Conservation (phyloP, 352 stramenopile genomes). For the Globisporangium abappressorium region DNA sequence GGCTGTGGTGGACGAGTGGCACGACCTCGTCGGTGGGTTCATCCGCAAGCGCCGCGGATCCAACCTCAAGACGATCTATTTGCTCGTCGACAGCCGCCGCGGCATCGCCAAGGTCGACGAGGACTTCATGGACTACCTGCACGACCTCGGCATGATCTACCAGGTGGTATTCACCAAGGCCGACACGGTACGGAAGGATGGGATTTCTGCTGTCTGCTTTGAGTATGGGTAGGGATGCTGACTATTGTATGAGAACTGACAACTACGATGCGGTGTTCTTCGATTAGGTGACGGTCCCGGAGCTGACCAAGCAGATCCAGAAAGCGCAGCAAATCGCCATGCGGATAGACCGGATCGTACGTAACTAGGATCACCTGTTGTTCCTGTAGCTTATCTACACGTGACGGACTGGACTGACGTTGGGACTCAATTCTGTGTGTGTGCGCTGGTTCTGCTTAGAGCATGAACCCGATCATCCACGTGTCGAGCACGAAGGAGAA, state of each 20-base stretch:
- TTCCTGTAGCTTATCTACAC: background rate
- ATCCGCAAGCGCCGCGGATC: slow-evolving; percentile 50
- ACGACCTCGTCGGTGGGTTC: slow-evolving; percentile 78
- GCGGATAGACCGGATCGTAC: slow-evolving; percentile 52
- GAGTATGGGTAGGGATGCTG: background rate
- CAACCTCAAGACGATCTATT: slow-evolving; percentile 76
- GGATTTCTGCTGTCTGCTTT: background rate
- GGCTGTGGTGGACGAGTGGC: slow-evolving; percentile 68
- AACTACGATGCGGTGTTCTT: background rate
- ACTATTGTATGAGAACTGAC: background rate
- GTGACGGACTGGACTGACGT: background rate
- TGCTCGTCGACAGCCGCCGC: slow-evolving; percentile 78
- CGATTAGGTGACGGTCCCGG: slow-evolving; percentile 28
- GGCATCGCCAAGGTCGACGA: slow-evolving; percentile 75
- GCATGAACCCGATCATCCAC: slow-evolving; percentile 82
- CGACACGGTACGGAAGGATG: slow-evolving; percentile 37
- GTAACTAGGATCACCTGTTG: background rate
- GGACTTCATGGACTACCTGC: slow-evolving; percentile 88
- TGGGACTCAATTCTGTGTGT: background rate
- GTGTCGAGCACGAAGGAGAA: slow-evolving; percentile 75
- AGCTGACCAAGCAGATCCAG: slow-evolving; percentile 49
- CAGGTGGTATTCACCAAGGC: slow-evolving; percentile 91
- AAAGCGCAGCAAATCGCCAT: slow-evolving; percentile 47
- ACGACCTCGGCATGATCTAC: slow-evolving; percentile 78
- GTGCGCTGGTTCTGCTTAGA: slow-evolving; percentile 24